Evolutionary conservation across 169 alveolate species (phyloP), one percentile per base, ranked within the genome.

Genomic region (Amoebophrya sp.): DNA sequence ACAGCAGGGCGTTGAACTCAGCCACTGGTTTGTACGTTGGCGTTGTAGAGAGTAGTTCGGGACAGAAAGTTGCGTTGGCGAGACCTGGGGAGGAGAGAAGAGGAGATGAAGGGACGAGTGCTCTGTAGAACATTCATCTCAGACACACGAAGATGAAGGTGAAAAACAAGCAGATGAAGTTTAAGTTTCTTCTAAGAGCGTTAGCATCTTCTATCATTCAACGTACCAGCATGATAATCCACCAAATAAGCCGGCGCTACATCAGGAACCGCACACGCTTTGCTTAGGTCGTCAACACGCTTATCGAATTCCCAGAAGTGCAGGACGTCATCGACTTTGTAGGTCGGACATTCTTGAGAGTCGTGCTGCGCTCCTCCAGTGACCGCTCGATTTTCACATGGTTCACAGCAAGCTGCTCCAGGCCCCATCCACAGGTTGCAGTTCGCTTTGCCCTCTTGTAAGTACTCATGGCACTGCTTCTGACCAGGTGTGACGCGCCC

Each of bases 341-440:
- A 1, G 38, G 10, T 18, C 36, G 83, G 0, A 36, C 36, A 6
- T 36, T 1, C 39, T 29, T 26, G 2, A 36, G 0, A 6, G 2
- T 65, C 83, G 83, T 65, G n/a, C 36, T 6, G 10, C 39, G 36
- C 26, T 29, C 83, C 83, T 29, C 83, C 83, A 36, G 83, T 65
- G 2, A 18, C 83, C 39, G 12, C n/a, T 10, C 83, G 83, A 36
- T 65, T 65, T 36, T 65, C 83, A 36, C 83, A 65, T 0, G 83
- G 33, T 36, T 65, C 83, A 36, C 83, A 65, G 83, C 83, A 65
- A 36, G 10, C 33, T 18, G 83, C 83, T 29, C 36, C 83, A 6
- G 33, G 83, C 36, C 83, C 83, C 83, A 65, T 65, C 83, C 83
- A 65, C 83, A 6, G 83, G 26, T 65, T 65, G 83, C 83, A 65